phyloP scores from a whole-genome alignment of 176 grass and related monocot genomes.

The Hsuehochloa calcarea region DNA sequence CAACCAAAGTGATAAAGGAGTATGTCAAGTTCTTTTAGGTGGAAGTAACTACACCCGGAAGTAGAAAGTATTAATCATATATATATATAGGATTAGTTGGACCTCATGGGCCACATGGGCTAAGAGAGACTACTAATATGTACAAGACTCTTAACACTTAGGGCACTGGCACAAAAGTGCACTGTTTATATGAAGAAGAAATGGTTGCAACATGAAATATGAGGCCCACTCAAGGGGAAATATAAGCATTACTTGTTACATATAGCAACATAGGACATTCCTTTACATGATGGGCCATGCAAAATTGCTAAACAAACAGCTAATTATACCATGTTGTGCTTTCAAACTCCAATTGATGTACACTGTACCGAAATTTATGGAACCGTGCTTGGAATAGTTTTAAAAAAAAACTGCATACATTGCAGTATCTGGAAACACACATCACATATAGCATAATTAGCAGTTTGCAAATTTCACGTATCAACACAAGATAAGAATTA shows the following conservation, averaged over 20 bases:
- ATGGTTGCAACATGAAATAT: neutral
- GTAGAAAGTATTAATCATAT: too few relatives aligned
- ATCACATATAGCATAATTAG: neutral
- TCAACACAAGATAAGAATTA: neutral
- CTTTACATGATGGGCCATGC: neutral
- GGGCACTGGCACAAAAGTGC: neutral
- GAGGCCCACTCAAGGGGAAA: neutral
- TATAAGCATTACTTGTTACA: slow-evolving; percentile 13
- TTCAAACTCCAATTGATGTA: neutral
- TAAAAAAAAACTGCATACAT: neutral
- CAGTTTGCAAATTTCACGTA: neutral
- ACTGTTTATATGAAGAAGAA: neutral
- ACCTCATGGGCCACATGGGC: too few relatives aligned
- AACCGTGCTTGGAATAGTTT: neutral
- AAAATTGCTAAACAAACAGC: neutral
- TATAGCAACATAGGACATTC: neutral
- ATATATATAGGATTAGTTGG: too few relatives aligned
- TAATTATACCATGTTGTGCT: neutral
- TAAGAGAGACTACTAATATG: too few relatives aligned
- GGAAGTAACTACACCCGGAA: too few relatives aligned
- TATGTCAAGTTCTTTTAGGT: too few relatives aligned
- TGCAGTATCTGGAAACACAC: neutral
- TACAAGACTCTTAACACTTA: too few relatives aligned
- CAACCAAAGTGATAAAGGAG: too few relatives aligned
- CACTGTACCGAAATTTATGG: neutral